Percentiles rank a stretch among this genome's conserved stretches.
Conservation (phyloP, 2,329 filamentous ascomycete species). For the Ophiostoma piceae region DNA sequence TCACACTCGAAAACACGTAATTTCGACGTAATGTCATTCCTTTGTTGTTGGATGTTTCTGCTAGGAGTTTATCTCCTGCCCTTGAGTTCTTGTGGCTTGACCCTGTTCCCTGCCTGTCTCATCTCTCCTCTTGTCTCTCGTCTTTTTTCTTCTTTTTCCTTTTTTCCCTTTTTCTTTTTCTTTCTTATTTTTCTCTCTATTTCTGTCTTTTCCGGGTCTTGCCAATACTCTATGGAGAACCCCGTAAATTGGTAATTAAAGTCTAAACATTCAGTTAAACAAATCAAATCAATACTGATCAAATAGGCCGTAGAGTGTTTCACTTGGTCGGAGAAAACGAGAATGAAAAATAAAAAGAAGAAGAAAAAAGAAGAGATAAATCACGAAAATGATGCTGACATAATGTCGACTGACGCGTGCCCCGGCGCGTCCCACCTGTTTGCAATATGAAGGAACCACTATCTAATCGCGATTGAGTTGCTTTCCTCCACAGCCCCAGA, state of each 20-base stretch:
- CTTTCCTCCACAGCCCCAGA: not conserved
- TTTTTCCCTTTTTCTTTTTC: not conserved
- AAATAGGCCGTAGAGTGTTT: not conserved
- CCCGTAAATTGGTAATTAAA: slow-evolving; percentile 9
- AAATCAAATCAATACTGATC: not conserved
- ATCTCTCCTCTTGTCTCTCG: too few relatives aligned
- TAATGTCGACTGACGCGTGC: not conserved
- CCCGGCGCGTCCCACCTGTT: not conserved
- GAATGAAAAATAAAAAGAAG: not conserved
- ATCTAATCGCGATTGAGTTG: not conserved
- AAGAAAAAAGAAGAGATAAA: not conserved
- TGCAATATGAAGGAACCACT: not conserved
- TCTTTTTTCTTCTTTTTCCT: too few relatives aligned
- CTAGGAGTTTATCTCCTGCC: too few relatives aligned
- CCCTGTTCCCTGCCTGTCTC: not conserved
- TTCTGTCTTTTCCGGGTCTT: not conserved
- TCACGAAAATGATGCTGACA: not conserved
- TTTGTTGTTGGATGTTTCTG: not conserved
- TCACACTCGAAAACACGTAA: slow-evolving; percentile 9
- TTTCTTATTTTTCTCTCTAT: not conserved
- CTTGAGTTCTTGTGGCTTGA: not conserved
- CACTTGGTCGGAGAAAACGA: not conserved
- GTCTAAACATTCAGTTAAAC: not conserved
- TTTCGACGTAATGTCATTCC: not conserved
- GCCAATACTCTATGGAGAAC: slow-evolving; percentile 8